A percentile compares a stretch with the other conserved stretches of the same genome.
phyloP scores from a whole-genome alignment of 2,329 filamentous ascomycete genomes.

The Colletotrichum falcatum region DNA sequence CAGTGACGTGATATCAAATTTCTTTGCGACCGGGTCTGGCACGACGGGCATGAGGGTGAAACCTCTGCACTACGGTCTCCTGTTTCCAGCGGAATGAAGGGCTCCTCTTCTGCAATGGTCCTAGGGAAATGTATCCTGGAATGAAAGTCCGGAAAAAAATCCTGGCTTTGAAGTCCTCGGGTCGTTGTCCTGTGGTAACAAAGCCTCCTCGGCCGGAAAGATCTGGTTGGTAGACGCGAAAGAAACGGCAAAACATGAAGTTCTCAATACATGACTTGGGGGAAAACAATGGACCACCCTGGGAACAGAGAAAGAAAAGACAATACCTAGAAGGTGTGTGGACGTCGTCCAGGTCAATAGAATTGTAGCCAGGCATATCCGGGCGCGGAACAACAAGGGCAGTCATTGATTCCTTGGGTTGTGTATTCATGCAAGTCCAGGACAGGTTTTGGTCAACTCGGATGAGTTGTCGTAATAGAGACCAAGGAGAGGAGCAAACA shows the following conservation, averaged over 20 bases:
- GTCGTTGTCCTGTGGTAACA: conserved; percentile 33
- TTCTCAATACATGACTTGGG: conserved; percentile 45
- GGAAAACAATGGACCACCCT: conserved; percentile 55
- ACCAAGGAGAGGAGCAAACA: conserved; percentile 31
- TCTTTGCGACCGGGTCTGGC: conserved; percentile 49
- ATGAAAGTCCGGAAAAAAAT: conserved; percentile 9
- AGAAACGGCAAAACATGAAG: conserved; percentile 48
- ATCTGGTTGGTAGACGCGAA: conserved; percentile 39
- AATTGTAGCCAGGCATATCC: conserved; percentile 67
- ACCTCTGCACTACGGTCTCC: conserved; percentile 29
- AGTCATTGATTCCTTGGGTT: conserved; percentile 61
- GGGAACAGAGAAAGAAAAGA: conserved; percentile 61
- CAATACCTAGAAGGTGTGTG: conserved; percentile 73
- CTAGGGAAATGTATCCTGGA: conserved; percentile 26
- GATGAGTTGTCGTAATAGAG: conserved; percentile 33
- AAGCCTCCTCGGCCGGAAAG: conserved; percentile 32
- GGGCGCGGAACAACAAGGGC: conserved; percentile 60
- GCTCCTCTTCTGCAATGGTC: conserved; percentile 15
- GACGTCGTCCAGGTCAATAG: conserved; percentile 69
- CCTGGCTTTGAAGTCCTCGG: conserved; percentile 22
- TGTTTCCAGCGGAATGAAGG: conserved; percentile 18
- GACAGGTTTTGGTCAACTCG: conserved; percentile 33
- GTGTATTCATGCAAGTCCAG: conserved; percentile 44
- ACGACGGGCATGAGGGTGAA: conserved; percentile 44
- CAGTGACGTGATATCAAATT: conserved; percentile 11